Base-by-base conservation (phyloP, 176 grass and related monocot species). In the Ensete ventricosum region DNA sequence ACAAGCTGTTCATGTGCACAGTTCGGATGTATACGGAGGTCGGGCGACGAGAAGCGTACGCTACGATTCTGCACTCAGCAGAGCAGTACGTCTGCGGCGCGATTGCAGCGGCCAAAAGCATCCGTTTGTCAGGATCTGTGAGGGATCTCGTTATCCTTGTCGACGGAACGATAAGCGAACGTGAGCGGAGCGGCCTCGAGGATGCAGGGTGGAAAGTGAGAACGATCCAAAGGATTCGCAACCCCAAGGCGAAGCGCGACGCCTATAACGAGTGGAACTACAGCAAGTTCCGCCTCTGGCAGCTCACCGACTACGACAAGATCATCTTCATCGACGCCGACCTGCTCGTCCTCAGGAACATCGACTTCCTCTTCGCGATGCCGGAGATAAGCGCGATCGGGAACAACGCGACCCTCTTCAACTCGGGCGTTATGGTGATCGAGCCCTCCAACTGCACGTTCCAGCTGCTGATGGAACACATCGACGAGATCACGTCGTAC, bases 401-500 rank as follows among this genome's bases (percentile, higher is more conserved):
- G 34, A 70, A 70, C 67, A 70, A 70, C 67, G 67, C 67, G 9
- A 51, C 43, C 3, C 67, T 50, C 10, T 70, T 70, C 67, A 70
- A 70, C 29, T 70, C 67, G 17, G 67, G 67, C 16, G 67, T 70
- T 8, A 70, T 70, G 67, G 67, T 70, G 43, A 50, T 70, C 14
- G 67, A 70, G 67, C 67, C 67, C 43, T 70, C 67, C 7, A 50
- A 70, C 43, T 70, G 67, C 67, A 70, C 67, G 14, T 70, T 70
- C 43, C 67, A 21, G 29, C 17, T 49, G 29, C 43, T 70, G 34
- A 70, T 70, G 67, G 67, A 70, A 1, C 14, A 70, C 43, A 70
- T 70, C 34, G 67, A 51, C 16, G 67, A 19, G 34, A 70, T 70
- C 16, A 70, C 67, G 0, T 99, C 96, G 1, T 99, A 99, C 96